Conservation (phyloP, 2,329 filamentous ascomycete genomes). For the Hymenoscyphus albidus region DNA sequence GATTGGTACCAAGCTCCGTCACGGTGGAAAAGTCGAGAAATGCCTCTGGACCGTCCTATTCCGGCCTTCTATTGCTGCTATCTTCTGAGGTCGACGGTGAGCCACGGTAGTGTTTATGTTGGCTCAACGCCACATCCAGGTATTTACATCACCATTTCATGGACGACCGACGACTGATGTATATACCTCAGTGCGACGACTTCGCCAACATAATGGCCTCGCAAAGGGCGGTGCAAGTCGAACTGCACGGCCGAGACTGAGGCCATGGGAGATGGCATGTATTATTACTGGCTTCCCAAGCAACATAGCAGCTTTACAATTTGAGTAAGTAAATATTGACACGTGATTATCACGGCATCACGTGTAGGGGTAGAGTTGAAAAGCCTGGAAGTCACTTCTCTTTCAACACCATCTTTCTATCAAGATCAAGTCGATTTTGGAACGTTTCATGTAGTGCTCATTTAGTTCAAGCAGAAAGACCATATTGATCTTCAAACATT, state of each 20-base stretch:
- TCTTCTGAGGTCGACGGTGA: conserved; percentile 77
- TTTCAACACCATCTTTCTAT: too few species aligned
- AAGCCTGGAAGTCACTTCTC: neutral
- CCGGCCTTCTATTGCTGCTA: conserved; percentile 94
- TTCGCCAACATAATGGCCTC: conserved; percentile 88
- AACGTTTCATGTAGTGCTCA: neutral
- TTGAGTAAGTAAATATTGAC: conserved; percentile 62
- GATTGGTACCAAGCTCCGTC: too few species aligned
- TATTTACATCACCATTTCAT: conserved; percentile 9
- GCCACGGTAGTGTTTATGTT: conserved; percentile 70
- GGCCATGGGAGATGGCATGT: conserved; percentile 89
- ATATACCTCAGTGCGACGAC: conserved; percentile 54
- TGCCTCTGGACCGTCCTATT: conserved; percentile 49
- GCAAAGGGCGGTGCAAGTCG: conserved; percentile 75
- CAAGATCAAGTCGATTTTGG: neutral
- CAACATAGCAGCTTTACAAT: conserved; percentile 82
- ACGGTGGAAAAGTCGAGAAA: conserved; percentile 10
- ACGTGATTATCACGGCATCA: neutral
- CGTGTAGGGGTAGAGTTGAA: neutral
- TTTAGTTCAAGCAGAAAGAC: neutral
- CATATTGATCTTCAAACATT: neutral
- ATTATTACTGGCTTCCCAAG: conserved; percentile 87
- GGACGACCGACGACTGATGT: neutral
- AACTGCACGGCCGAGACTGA: conserved; percentile 63
- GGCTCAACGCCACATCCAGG: conserved; percentile 84